These are phyloP conservation scores for Termitomyces sp. DNA, from an alignment of 768 basidiomycete species.

Conservation along the genomic window DNA sequence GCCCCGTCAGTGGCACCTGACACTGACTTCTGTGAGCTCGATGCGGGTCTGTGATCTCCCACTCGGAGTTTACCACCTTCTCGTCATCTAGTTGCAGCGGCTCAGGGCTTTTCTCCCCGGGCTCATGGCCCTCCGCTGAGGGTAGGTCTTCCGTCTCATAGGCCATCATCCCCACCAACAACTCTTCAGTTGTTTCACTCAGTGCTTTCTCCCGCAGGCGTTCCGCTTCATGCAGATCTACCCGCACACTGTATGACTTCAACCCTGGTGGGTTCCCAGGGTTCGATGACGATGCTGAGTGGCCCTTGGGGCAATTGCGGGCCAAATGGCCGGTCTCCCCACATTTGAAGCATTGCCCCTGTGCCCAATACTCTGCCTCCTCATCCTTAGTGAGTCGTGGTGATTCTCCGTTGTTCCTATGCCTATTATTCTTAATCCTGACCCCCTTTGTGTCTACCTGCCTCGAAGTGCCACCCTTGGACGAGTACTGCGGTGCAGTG, in stretches of 20 bases:
- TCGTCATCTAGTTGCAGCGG: no score
- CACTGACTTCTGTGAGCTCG: no score
- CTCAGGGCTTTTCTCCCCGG: no score
- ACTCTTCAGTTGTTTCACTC: neutral
- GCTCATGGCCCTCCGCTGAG: no score
- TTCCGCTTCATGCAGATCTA: neutral
- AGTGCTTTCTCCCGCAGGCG: neutral
- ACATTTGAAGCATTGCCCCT: neutral
- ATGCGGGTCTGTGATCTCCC: no score
- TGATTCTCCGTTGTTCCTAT: fast-evolving
- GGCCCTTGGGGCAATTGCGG: neutral
- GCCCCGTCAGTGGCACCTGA: no score
- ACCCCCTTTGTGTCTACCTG: no score
- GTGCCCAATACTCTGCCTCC: neutral
- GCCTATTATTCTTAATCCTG: no score
- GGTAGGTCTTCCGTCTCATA: no score
- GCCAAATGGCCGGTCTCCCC: neutral
- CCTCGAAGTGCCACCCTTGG: neutral
- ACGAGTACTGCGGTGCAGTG: fast-evolving
- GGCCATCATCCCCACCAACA: no score
- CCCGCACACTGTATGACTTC: neutral
- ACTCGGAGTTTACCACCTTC: no score
- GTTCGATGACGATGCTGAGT: neutral
- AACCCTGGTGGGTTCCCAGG: neutral
- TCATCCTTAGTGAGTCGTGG: neutral